phyloP scores from a whole-genome alignment of 257 asterid genomes.

The Anisodus tanguticus region DNA sequence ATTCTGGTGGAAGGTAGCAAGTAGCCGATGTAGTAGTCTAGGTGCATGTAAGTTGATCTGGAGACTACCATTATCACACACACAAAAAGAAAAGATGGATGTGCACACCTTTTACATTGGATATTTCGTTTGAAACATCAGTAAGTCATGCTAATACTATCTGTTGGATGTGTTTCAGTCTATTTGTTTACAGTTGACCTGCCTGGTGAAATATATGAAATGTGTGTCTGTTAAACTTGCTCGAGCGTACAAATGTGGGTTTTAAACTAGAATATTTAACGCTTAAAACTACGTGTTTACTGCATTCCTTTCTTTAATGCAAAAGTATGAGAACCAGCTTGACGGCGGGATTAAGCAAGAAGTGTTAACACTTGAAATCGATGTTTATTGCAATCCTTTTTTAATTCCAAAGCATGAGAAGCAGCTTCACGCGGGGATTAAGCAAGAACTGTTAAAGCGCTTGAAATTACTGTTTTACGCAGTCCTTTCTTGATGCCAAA shows the following conservation, averaged over 20 bases:
- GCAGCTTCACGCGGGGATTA: neutral
- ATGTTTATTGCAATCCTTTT: slow-evolving; percentile 31
- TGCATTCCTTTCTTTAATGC: slow-evolving; percentile 24
- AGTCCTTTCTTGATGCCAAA: slow-evolving; percentile 20
- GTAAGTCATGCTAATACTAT: neutral
- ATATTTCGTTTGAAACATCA: neutral
- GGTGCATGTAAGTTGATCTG: neutral
- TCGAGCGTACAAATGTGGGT: too few relatives aligned
- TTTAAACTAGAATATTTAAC: neutral
- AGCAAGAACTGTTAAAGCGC: neutral
- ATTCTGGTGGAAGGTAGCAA: neutral
- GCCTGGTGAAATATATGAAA: neutral
- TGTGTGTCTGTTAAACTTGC: neutral
- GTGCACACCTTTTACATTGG: neutral
- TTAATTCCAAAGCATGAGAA: slow-evolving; percentile 28
- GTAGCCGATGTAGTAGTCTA: neutral
- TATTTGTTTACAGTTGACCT: neutral
- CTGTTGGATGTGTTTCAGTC: neutral
- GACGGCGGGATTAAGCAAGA: slow-evolving; percentile 17
- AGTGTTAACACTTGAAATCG: slow-evolving; percentile 21
- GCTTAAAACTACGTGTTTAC: neutral
- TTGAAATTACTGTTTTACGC: neutral
- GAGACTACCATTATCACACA: neutral
- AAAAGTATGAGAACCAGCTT: slow-evolving; percentile 24
- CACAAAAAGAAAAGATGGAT: neutral